Conservation (phyloP, 1,139 yeast species). For the Insectozyma bohioensis region DNA sequence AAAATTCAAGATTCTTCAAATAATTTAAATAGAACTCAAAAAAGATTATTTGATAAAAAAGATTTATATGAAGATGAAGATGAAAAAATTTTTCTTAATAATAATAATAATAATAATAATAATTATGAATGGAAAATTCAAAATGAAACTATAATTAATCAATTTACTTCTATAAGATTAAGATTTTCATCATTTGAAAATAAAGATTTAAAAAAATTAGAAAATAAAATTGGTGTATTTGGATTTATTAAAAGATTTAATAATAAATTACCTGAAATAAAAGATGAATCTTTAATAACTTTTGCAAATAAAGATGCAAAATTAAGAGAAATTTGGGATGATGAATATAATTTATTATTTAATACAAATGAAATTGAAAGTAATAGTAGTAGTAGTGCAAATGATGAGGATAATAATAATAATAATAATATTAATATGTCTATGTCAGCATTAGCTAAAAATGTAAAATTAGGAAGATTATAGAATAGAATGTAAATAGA, state of each 20-base stretch:
- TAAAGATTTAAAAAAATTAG: constrained; percentile 12
- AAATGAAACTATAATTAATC: constrained; percentile 37
- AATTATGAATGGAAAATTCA: constrained; percentile 32
- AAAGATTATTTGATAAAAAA: constrained; percentile 36
- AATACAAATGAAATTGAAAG: neutral
- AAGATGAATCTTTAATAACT: neutral
- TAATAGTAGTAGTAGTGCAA: no score
- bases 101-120: neutral
- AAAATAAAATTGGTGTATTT: constrained; percentile 17
- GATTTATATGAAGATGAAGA: constrained; percentile 25
- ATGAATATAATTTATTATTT: constrained; percentile 11
- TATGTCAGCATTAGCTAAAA: constrained; percentile 11
- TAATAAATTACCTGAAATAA: neutral
- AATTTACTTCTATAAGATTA: constrained; percentile 39
- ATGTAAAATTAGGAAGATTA: constrained; percentile 7
- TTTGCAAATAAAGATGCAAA: constrained; percentile 15
- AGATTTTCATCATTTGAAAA: constrained; percentile 28
- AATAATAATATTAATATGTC: no score
- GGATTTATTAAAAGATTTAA: constrained; percentile 18
- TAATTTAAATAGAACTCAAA: constrained; percentile 32
- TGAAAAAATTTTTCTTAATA: neutral
- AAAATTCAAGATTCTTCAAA: constrained; percentile 18
- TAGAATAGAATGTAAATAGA: no score
- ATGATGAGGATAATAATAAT: no score
- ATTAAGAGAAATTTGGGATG: constrained; percentile 14